Conservation (phyloP, 163 green algal species). For the Botryococcus braunii region DNA sequence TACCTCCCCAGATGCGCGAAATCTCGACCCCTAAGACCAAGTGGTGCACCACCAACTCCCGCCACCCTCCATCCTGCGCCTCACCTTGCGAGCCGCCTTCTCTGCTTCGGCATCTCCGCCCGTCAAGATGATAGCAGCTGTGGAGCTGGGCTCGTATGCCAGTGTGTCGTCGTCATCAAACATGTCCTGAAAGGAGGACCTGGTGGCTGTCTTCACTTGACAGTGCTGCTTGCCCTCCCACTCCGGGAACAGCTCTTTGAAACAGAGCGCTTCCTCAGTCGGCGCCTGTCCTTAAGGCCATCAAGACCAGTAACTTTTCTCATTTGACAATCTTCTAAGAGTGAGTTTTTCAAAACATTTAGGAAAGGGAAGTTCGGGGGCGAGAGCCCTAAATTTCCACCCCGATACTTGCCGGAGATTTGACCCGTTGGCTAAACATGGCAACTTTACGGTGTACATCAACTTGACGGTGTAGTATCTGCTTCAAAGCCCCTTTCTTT, state of each 20-base stretch:
- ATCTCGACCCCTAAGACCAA: too few species aligned
- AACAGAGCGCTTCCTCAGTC: constrained; percentile 50
- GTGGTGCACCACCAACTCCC: neutral
- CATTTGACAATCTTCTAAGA: too few species aligned
- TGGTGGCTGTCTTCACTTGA: constrained; percentile 36
- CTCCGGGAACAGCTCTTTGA: constrained; percentile 35
- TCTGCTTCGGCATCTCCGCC: constrained; percentile 65
- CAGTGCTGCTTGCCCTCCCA: constrained; percentile 36
- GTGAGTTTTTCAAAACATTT: too few species aligned
- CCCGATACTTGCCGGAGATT: neutral
- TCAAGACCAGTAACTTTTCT: neutral
- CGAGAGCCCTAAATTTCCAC: too few species aligned
- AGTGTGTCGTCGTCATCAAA: constrained; percentile 75
- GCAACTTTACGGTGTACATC: too few species aligned
- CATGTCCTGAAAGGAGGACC: constrained; percentile 47
- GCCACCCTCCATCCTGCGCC: too few species aligned
- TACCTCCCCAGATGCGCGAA: too few species aligned
- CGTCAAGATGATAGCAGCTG: constrained; percentile 62
- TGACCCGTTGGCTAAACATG: neutral
- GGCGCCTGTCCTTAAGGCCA: constrained; percentile 43
- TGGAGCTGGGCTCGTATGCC: constrained; percentile 54
- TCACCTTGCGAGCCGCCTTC: constrained; percentile 47
- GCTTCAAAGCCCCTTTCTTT: too few species aligned
- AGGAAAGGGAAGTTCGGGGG: too few species aligned
- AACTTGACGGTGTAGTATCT: too few species aligned